Conservation (phyloP, 768 basidiomycete genomes). For the Cystofilobasidium capitatum region DNA sequence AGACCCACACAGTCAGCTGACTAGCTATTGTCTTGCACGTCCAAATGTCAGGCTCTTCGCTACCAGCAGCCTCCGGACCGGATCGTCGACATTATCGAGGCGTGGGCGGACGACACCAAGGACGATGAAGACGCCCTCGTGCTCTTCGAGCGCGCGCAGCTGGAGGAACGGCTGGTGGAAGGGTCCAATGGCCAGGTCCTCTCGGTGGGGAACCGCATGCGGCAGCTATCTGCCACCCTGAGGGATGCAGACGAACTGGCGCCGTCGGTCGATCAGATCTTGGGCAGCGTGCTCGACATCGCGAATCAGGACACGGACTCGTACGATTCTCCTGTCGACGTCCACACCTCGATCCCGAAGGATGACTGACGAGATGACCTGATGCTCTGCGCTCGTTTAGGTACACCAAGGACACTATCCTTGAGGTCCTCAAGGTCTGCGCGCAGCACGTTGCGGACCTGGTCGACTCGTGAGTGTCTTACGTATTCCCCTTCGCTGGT, state of each 20-base stretch:
- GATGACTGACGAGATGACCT: too few species aligned
- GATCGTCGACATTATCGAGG: not conserved
- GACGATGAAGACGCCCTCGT: not conserved
- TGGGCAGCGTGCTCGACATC: not conserved
- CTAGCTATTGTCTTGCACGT: not conserved
- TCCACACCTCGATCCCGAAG: not conserved
- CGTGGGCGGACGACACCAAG: not conserved
- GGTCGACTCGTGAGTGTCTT: conserved; percentile 52
- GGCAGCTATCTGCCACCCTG: not conserved
- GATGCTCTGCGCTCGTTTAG: not conserved
- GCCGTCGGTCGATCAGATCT: not conserved
- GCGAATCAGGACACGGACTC: not conserved
- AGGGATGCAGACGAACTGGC: not conserved
- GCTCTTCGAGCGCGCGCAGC: not conserved
- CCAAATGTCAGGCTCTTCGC: conserved; percentile 60
- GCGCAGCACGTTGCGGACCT: conserved; percentile 53
- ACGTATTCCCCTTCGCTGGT: not conserved
- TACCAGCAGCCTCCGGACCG: conserved; percentile 67
- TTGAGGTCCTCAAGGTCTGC: not conserved
- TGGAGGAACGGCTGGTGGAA: too few species aligned
- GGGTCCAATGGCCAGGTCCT: too few species aligned
- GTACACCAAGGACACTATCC: not conserved
- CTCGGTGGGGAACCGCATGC: not conserved
- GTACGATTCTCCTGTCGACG: not conserved
- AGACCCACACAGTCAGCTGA: conserved; percentile 5